These are phyloP conservation scores for Clarireedia homoeocarpa DNA, from an alignment of 2,329 filamentous ascomycete genomes.

Conservation along the genomic window DNA sequence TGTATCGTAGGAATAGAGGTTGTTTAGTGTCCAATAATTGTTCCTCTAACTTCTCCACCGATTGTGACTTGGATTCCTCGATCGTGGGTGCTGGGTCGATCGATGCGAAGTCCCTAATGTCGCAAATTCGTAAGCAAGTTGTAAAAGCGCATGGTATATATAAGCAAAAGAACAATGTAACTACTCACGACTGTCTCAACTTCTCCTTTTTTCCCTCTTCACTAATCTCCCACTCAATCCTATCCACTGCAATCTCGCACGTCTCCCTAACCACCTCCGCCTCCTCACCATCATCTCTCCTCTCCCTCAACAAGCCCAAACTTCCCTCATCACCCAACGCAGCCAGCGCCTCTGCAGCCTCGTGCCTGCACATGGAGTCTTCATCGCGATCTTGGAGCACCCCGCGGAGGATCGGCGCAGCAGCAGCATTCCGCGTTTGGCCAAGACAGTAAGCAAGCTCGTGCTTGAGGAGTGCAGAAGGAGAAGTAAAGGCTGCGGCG, in stretches of 20 bases:
- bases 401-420: slow-evolving; percentile 62
- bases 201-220: slow-evolving; percentile 65
- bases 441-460: slow-evolving; percentile 96
- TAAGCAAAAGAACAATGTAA: slow-evolving; percentile 1
- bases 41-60: slow-evolving; percentile 67
- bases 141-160: background rate
- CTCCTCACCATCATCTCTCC: slow-evolving; percentile 70
- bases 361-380: slow-evolving; percentile 92
- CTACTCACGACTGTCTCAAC: slow-evolving; percentile 66
- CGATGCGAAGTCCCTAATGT: slow-evolving; percentile 80
- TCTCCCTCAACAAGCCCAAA: slow-evolving; percentile 62
- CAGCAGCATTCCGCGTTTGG: slow-evolving; percentile 72
- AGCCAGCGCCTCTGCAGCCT: slow-evolving; percentile 90
- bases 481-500: slow-evolving; percentile 74
- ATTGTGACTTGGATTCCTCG: slow-evolving; percentile 58
- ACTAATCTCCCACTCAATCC: slow-evolving; percentile 88
- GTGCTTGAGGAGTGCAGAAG: slow-evolving; percentile 88
- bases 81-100: slow-evolving; percentile 91
- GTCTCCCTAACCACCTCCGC: slow-evolving; percentile 82
- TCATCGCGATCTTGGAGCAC: slow-evolving; percentile 74
- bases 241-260: slow-evolving; percentile 90
- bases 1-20: slow-evolving; percentile 86
- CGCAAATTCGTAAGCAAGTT: slow-evolving; percentile 16
- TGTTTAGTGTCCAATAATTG: slow-evolving; percentile 69
- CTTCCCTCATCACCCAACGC: slow-evolving; percentile 72